A percentile compares a stretch with the other conserved stretches of the same genome.
Conservation (phyloP, 225 moss, liverwort and hornwort genomes). For the Anthoceros angustus region DNA sequence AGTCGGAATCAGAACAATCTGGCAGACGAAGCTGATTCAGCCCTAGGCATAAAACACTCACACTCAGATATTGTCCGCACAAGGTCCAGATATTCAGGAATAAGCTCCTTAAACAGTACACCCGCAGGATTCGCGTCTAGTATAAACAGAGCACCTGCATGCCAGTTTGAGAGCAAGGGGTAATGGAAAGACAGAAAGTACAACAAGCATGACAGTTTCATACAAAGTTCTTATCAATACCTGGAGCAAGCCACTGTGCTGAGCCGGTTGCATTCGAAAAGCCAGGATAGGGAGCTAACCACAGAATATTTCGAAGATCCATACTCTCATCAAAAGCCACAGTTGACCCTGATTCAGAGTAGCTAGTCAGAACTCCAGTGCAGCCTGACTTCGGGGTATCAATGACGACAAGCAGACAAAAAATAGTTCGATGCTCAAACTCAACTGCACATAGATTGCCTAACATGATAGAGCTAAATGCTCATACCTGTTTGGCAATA, state of each 20-base stretch:
- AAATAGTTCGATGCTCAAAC: neutral
- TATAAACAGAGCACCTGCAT: conserved; percentile 55
- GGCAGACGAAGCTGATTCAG: neutral
- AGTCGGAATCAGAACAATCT: neutral
- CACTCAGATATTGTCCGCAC: conserved; percentile 83
- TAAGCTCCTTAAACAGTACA: conserved; percentile 56
- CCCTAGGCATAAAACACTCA: conserved; percentile 13
- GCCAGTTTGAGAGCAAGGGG: neutral
- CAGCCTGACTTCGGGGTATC: neutral
- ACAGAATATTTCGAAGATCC: conserved; percentile 67
- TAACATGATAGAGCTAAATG: neutral
- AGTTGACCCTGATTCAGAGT: conserved; percentile 30
- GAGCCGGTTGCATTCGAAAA: conserved; percentile 42
- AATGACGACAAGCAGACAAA: neutral
- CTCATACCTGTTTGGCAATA: conserved; percentile 65
- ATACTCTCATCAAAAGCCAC: conserved; percentile 58
- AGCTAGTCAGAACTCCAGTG: neutral
- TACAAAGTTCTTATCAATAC: conserved; percentile 14
- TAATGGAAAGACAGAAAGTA: neutral
- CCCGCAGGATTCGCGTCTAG: conserved; percentile 62
- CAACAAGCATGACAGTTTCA: neutral
- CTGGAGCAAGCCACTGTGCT: conserved; percentile 72
- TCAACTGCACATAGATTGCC: conserved; percentile 1
- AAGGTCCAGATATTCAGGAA: conserved; percentile 71
- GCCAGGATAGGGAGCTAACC: conserved; percentile 81